Evolutionary conservation across 2,329 filamentous ascomycete genomes (phyloP).

Genomic region (Pezicula radicicola): DNA sequence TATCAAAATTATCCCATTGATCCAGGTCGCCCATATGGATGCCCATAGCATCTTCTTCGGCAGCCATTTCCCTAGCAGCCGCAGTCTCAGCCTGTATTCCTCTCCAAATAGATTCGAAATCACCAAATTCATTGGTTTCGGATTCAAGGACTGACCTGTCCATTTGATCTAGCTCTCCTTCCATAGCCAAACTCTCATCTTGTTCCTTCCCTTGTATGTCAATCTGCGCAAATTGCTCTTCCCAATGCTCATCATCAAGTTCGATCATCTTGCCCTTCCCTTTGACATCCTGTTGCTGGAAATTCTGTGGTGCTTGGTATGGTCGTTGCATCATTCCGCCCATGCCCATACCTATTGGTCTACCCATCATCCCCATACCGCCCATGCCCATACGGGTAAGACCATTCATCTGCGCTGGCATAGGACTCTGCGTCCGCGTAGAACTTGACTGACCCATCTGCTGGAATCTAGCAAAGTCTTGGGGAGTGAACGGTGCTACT

Average conservation of each 20-base stretch:
- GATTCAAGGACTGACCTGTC: conserved; percentile 76
- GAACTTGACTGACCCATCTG: conserved; percentile 61
- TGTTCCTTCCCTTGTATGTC: conserved; percentile 58
- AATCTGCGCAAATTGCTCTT: conserved; percentile 91
- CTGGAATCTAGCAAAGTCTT: conserved; percentile 86
- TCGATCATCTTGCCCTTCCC: conserved; percentile 94
- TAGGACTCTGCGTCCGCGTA: conserved; percentile 58
- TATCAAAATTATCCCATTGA: conserved; percentile 76
- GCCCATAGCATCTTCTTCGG: conserved; percentile 56
- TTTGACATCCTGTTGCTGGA: conserved; percentile 50
- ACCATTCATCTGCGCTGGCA: conserved; percentile 41
- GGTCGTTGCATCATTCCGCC: conserved; percentile 40
- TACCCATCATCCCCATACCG: conserved; percentile 41
- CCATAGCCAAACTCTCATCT: conserved; percentile 32
- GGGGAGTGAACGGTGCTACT: conserved; percentile 65
- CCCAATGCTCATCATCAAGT: conserved; percentile 91
- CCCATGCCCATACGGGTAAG: conserved; percentile 54
- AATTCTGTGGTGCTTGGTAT: conserved; percentile 37
- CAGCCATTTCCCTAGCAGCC: conserved; percentile 65
- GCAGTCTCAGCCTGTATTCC: conserved; percentile 76
- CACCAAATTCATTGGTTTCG: conserved; percentile 74
- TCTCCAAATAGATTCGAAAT: conserved; percentile 88
- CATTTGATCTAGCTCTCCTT: conserved; percentile 77
- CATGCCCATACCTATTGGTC: conserved; percentile 48
- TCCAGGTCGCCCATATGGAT: conserved; percentile 71